phyloP scores from a whole-genome alignment of 116 monocot species.

The Dioscorea cayenensis region DNA sequence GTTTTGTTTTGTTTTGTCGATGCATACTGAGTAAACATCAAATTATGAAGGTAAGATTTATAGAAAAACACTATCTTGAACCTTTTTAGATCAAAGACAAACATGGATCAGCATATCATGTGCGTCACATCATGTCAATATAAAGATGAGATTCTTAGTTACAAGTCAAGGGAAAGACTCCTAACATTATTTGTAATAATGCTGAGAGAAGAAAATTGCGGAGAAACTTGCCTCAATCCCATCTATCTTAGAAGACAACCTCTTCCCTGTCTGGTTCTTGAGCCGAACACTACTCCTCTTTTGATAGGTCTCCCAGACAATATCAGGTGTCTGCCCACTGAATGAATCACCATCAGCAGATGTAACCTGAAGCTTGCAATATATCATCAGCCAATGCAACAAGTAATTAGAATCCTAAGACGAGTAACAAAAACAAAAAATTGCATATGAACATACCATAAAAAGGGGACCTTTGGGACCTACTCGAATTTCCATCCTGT shows the following conservation, averaged over 20 bases:
- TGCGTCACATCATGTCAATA: no score
- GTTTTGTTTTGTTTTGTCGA: no score
- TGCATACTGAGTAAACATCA: neutral
- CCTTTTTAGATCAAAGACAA: neutral
- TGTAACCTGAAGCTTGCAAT: constrained; percentile 43
- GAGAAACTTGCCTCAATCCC: constrained; percentile 52
- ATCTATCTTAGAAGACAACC: constrained; percentile 68
- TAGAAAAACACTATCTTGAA: neutral
- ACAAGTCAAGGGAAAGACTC: neutral
- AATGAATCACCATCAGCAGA: constrained; percentile 57
- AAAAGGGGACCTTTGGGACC: constrained; percentile 83
- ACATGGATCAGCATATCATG: neutral
- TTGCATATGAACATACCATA: constrained; percentile 36
- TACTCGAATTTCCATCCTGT: constrained; percentile 71
- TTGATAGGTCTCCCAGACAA: constrained; percentile 67
- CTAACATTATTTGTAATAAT: neutral
- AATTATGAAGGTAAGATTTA: neutral
- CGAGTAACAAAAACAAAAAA: neutral
- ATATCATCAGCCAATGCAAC: neutral
- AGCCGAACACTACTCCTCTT: constrained; percentile 49
- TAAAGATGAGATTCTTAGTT: no score
- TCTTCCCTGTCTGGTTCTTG: constrained; percentile 54
- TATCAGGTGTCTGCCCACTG: constrained; percentile 76
- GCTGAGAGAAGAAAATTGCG: neutral
- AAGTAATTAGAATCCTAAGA: neutral